phyloP scores from a whole-genome alignment of 2,329 filamentous ascomycete genomes.

The Apiospora malaysiana region DNA sequence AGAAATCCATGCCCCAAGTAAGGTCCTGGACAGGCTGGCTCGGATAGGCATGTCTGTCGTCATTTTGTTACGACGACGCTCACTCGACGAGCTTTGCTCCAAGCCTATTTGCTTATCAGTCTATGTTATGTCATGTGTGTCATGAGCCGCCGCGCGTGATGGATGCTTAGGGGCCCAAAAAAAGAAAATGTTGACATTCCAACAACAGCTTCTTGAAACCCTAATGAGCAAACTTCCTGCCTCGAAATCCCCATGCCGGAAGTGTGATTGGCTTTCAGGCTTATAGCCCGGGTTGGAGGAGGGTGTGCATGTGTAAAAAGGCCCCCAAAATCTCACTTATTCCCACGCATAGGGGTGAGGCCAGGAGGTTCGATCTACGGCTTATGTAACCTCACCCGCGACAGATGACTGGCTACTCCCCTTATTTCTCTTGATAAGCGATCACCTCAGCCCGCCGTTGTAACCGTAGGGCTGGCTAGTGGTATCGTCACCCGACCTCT shows the following conservation, averaged over 20 bases:
- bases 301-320: too few relatives aligned
- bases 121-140: not conserved
- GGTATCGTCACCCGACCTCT: not conserved
- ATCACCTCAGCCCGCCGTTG: too few relatives aligned
- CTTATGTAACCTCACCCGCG: too few relatives aligned
- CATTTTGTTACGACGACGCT: not conserved
- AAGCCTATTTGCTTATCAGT: not conserved
- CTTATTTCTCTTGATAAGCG: too few relatives aligned
- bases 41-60: not conserved
- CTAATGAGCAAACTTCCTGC: not conserved
- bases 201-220: not conserved
- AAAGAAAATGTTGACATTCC: not conserved
- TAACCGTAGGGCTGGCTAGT: too few relatives aligned
- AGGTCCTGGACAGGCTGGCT: conserved; percentile 6
- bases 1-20: not conserved
- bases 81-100: not conserved
- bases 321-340: too few relatives aligned
- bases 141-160: not conserved
- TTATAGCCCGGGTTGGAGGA: too few relatives aligned
- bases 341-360: too few relatives aligned
- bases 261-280: not conserved
- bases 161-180: not conserved
- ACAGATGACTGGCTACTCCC: too few relatives aligned
- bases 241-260: not conserved
- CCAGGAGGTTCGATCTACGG: too few relatives aligned